These are phyloP conservation scores for Ajuga reptans DNA, from an alignment of 305 asterid genomes.

Conservation along the genomic window DNA sequence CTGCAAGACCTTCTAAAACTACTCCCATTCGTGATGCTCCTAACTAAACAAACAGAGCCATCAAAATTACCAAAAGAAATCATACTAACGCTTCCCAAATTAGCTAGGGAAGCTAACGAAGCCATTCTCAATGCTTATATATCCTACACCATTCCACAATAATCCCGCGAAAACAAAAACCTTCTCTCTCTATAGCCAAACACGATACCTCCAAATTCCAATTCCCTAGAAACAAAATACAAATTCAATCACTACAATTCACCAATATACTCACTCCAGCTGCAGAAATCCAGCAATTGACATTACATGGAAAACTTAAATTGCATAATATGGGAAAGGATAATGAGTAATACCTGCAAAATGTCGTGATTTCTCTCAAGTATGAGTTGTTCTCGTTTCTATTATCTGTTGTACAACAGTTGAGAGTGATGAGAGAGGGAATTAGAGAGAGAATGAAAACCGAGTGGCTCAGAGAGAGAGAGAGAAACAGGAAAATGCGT, in stretches of 20 bases:
- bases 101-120: slow-evolving; percentile 83
- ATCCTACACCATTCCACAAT: slow-evolving; percentile 35
- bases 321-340: background rate
- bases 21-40: slow-evolving; percentile 50
- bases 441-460: slow-evolving; percentile 8
- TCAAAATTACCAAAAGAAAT: slow-evolving; percentile 63
- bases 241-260: slow-evolving; percentile 10
- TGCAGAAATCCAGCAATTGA: slow-evolving; percentile 14
- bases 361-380: slow-evolving; percentile 8
- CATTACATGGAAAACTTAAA: background rate
- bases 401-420: background rate
- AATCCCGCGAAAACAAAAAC: background rate
- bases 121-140: slow-evolving; percentile 50
- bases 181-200: background rate
- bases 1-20: slow-evolving; percentile 45
- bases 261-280: background rate
- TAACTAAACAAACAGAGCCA: slow-evolving; percentile 62
- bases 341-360: slow-evolving; percentile 23
- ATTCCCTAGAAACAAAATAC: slow-evolving; percentile 12
- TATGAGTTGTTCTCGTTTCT: background rate
- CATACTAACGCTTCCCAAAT: slow-evolving; percentile 74
- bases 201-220: slow-evolving; percentile 7
- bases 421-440: slow-evolving; percentile 8
- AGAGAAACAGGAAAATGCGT: slow-evolving; percentile 15
- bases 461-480: slow-evolving; percentile 30